Conservation (phyloP, 163 green algal species). For the Prototheca cutis region DNA sequence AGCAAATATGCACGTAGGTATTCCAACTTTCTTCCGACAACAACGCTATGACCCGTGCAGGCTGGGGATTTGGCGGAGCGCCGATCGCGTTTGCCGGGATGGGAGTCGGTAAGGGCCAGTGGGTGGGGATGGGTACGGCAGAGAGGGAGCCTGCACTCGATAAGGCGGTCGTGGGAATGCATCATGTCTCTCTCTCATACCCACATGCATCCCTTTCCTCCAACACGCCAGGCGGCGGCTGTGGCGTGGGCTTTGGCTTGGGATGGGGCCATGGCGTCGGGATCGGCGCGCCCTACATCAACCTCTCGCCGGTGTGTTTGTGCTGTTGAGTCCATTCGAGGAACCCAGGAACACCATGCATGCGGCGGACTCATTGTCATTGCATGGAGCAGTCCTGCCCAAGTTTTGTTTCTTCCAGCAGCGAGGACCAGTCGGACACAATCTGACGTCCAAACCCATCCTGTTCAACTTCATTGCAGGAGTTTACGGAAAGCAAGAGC, state of each 20-base stretch:
- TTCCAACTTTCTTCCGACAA: no score
- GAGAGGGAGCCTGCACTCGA: no score
- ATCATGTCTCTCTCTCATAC: no score
- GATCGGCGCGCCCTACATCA: slow-evolving; percentile 34
- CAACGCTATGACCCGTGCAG: no score
- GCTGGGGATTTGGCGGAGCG: slow-evolving; percentile 40
- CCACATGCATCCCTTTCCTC: background rate
- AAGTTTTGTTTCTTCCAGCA: no score
- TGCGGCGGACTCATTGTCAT: background rate
- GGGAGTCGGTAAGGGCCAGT: slow-evolving; percentile 15
- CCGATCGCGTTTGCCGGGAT: slow-evolving; percentile 26
- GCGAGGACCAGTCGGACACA: no score
- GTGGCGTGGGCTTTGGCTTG: slow-evolving; percentile 31
- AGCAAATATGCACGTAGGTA: no score
- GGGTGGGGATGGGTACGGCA: background rate
- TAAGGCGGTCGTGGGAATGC: no score
- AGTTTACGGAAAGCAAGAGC: slow-evolving; percentile 25
- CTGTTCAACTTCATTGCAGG: background rate
- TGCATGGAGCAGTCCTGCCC: background rate
- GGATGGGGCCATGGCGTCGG: slow-evolving; percentile 24
- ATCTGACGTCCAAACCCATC: no score
- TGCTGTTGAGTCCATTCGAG: no score
- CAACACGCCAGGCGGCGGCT: slow-evolving; percentile 17
- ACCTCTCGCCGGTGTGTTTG: slow-evolving; percentile 11
- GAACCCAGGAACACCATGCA: background rate